phyloP scores from a whole-genome alignment of 78 protist genomes.

The Corallochytrium limacisporum region DNA sequence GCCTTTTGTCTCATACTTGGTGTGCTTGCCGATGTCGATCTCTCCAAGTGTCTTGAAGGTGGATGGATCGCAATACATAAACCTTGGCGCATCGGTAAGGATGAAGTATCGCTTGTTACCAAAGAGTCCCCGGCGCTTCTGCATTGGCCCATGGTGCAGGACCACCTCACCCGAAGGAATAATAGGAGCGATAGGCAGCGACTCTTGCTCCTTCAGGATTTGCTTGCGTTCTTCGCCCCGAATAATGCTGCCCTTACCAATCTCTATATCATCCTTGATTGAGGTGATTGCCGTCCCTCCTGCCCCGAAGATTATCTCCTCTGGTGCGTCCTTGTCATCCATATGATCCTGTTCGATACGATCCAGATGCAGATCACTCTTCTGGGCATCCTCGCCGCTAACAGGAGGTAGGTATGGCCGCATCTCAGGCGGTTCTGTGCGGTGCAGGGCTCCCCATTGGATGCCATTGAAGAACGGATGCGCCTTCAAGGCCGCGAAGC shows the following conservation, averaged over 20 bases:
- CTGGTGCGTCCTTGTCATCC: background rate
- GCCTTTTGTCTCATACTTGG: too few species aligned
- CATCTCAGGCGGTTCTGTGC: background rate
- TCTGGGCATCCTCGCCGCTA: background rate
- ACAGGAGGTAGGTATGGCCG: constrained; percentile 15
- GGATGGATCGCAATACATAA: too few species aligned
- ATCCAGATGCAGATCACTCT: background rate
- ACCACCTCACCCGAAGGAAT: background rate
- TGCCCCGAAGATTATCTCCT: background rate
- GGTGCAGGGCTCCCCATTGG: background rate
- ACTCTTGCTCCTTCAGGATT: too few species aligned
- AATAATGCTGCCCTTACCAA: too few species aligned
- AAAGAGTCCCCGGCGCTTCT: background rate
- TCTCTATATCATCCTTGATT: background rate
- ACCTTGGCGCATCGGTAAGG: background rate
- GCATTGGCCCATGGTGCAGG: background rate
- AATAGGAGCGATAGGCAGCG: background rate
- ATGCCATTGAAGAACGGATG: constrained; percentile 20
- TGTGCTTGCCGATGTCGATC: too few species aligned
- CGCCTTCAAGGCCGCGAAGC: constrained; percentile 4
- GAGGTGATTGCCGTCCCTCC: background rate
- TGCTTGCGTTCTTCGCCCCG: too few species aligned
- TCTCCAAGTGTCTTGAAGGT: too few species aligned
- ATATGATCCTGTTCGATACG: background rate
- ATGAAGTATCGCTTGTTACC: background rate